These are phyloP conservation scores for Cydonia oblonga DNA, from an alignment of 331 rosid genomes.

Conservation along the genomic window DNA sequence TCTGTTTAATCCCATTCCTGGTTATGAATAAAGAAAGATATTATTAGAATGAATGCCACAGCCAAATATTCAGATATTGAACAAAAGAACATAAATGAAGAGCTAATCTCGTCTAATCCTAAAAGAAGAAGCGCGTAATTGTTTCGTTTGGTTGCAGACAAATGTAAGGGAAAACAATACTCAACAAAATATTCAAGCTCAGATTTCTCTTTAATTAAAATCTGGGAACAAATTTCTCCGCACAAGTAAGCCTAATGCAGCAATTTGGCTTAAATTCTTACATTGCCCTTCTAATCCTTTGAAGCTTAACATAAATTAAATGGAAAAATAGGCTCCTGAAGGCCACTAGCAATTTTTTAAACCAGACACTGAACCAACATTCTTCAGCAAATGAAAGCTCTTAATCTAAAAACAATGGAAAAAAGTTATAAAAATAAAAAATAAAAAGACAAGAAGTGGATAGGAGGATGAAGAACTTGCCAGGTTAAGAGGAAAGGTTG, in stretches of 20 bases:
- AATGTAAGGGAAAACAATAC: neutral
- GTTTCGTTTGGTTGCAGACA: too few species aligned
- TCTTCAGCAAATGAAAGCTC: neutral
- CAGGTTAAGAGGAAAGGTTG: conserved; percentile 87
- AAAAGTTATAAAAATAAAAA: neutral
- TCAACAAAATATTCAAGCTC: neutral
- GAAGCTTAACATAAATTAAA: neutral
- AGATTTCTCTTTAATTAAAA: neutral
- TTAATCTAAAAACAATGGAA: neutral
- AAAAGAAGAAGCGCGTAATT: neutral
- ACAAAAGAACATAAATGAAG: neutral
- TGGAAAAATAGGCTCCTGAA: neutral
- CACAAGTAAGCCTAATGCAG: neutral
- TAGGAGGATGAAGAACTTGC: conserved; percentile 27
- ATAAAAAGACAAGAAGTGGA: neutral
- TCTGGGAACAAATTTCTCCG: neutral
- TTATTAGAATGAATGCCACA: neutral
- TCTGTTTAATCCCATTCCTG: conserved; percentile 95
- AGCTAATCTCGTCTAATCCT: neutral
- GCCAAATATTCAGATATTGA: neutral
- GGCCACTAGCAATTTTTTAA: neutral
- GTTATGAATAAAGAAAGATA: neutral
- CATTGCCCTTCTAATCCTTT: neutral
- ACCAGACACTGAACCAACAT: neutral
- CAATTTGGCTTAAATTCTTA: neutral